These are phyloP conservation scores for Aspergillus asperescens DNA, from an alignment of 495 filamentous ascomycete genomes.

Conservation along the genomic window DNA sequence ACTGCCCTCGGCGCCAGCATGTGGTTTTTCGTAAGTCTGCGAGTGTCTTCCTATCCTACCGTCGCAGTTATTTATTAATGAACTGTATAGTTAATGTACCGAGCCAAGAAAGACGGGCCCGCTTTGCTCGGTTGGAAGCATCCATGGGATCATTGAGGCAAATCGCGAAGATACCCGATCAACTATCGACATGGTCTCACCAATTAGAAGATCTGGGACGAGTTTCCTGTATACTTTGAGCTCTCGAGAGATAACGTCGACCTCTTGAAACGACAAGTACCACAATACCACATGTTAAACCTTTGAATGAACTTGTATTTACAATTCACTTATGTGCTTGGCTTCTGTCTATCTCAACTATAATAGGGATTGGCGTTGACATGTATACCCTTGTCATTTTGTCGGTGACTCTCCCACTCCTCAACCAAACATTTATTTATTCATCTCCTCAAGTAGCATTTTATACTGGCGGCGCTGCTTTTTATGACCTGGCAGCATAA, in stretches of 20 bases:
- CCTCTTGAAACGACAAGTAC: background rate
- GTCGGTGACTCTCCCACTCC: background rate
- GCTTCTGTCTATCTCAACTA: background rate
- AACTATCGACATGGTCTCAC: no score
- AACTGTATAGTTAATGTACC: slow-evolving; percentile 74
- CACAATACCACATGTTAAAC: background rate
- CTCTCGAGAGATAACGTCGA: background rate
- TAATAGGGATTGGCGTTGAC: background rate
- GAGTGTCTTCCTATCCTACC: background rate
- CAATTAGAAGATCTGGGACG: no score
- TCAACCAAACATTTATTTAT: background rate
- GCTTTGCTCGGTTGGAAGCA: slow-evolving; percentile 92
- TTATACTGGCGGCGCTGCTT: slow-evolving; percentile 91
- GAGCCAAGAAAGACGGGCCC: slow-evolving; percentile 87
- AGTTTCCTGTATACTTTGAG: no score
- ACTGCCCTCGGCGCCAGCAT: slow-evolving; percentile 88
- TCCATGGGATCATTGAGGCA: slow-evolving; percentile 97
- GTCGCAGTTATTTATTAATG: slow-evolving; percentile 7
- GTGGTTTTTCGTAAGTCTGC: slow-evolving; percentile 90
- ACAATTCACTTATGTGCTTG: background rate
- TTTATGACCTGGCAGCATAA: slow-evolving; percentile 48
- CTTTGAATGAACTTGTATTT: background rate
- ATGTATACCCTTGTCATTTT: background rate
- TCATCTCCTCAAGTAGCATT: slow-evolving; percentile 67
- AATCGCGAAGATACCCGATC: no score